phyloP scores from a whole-genome alignment of 495 filamentous ascomycete species.

The Staphylotrichum longicolle region DNA sequence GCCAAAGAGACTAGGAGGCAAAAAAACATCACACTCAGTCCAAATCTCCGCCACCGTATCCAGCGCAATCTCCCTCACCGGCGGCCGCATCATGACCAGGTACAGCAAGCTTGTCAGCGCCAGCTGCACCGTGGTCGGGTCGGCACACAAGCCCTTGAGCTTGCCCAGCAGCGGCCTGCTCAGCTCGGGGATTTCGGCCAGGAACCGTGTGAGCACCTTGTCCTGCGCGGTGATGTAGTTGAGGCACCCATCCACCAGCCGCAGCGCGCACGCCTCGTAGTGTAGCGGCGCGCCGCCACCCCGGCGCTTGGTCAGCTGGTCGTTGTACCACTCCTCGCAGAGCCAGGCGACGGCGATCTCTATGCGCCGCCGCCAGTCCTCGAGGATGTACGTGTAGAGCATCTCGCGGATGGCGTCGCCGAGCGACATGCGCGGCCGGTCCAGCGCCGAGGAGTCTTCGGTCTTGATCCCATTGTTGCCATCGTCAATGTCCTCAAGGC shows the following conservation, averaged over 20 bases:
- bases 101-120: slow-evolving; percentile 58
- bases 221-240: slow-evolving; percentile 85
- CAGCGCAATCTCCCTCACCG: slow-evolving; percentile 74
- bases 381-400: slow-evolving; percentile 77
- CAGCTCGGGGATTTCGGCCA: slow-evolving; percentile 87
- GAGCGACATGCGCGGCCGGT: slow-evolving; percentile 42
- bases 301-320: slow-evolving; percentile 58
- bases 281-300: slow-evolving; percentile 50
- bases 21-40: slow-evolving; percentile 64
- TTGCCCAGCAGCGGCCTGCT: slow-evolving; percentile 64
- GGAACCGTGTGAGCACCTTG: slow-evolving; percentile 81
- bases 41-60: slow-evolving; percentile 85
- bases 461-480: slow-evolving; percentile 44
- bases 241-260: slow-evolving; percentile 80
- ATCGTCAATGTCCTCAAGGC: slow-evolving; percentile 52
- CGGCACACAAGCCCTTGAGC: slow-evolving; percentile 76
- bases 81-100: slow-evolving; percentile 80
- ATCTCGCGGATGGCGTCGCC: slow-evolving; percentile 71
- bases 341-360: slow-evolving; percentile 88
- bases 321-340: slow-evolving; percentile 97
- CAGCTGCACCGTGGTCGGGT: slow-evolving; percentile 68
- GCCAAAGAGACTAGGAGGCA: slow-evolving; percentile 5
- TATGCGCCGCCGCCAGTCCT: slow-evolving; percentile 85
- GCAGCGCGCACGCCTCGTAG: slow-evolving; percentile 78
- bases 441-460: slow-evolving; percentile 39